Conservation (phyloP, 371 early-diverging fungal genomes). For the Syncephalastrum sp. region DNA sequence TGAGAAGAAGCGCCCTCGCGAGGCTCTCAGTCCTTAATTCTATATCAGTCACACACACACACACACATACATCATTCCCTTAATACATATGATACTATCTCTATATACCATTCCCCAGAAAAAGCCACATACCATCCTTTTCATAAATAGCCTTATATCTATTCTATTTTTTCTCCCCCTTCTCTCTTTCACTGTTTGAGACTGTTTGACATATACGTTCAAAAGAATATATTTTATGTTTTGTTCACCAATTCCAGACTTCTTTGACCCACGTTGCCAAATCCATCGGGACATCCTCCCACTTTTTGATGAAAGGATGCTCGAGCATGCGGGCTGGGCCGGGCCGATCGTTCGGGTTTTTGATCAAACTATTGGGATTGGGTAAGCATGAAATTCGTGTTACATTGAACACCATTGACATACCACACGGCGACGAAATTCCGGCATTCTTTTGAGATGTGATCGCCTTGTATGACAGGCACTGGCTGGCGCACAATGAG, state of each 20-base stretch:
- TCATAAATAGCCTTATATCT: slow-evolving; percentile 3
- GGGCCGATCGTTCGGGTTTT: slow-evolving; percentile 75
- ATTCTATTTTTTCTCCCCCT: neutral
- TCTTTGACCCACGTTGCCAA: slow-evolving; percentile 52
- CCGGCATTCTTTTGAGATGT: slow-evolving; percentile 62
- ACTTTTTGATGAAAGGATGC: slow-evolving; percentile 61
- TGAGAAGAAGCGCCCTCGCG: slow-evolving; percentile 10
- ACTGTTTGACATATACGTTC: neutral
- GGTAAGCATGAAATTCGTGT: slow-evolving; percentile 32
- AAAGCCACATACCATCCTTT: neutral
- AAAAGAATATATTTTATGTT: neutral
- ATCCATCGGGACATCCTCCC: slow-evolving; percentile 50
- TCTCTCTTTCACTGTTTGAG: neutral
- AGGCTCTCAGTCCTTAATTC: slow-evolving; percentile 3
- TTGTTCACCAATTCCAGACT: slow-evolving; percentile 54
- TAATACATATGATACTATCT: neutral
- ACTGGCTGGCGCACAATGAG: slow-evolving; percentile 87
- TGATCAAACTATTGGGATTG: slow-evolving; percentile 60
- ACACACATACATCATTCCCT: neutral
- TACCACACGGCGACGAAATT: slow-evolving; percentile 77
- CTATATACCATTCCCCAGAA: neutral
- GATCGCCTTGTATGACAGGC: slow-evolving; percentile 68
- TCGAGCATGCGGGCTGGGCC: slow-evolving; percentile 74
- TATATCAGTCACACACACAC: neutral
- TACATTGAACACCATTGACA: slow-evolving; percentile 23